phyloP scores from a whole-genome alignment of 2,329 filamentous ascomycete genomes.

The Domatiomyces catenatus region DNA sequence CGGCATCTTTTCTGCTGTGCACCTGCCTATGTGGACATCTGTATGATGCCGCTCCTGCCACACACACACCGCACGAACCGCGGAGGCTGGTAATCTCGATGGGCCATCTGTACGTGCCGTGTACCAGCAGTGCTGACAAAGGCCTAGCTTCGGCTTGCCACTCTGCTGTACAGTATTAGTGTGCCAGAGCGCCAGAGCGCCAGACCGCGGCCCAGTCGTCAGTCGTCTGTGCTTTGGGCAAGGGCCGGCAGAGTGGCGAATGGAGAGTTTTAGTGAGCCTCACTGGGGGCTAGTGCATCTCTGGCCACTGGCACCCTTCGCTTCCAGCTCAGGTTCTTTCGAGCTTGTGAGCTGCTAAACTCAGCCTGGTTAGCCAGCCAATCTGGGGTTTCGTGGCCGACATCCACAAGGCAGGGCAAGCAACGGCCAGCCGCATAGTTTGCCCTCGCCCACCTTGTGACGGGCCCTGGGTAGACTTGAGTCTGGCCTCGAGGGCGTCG shows the following conservation, averaged over 20 bases:
- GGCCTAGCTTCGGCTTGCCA: not conserved
- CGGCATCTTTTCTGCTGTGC: not conserved
- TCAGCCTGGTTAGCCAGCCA: not conserved
- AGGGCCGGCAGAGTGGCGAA: not conserved
- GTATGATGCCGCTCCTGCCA: not conserved
- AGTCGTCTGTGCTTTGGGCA: not conserved
- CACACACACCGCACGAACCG: not conserved
- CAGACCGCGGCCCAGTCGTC: not conserved
- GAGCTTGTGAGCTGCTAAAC: not conserved
- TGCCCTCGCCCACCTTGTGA: not conserved
- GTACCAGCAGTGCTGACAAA: not conserved
- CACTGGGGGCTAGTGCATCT: not conserved
- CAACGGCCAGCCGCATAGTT: not conserved
- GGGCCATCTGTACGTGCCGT: too few species aligned
- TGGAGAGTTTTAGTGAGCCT: not conserved
- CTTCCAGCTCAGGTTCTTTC: not conserved
- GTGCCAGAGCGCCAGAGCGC: too few species aligned
- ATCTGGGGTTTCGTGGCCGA: not conserved
- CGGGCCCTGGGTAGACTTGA: not conserved
- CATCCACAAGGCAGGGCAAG: not conserved
- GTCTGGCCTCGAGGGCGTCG: not conserved
- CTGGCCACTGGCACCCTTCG: not conserved
- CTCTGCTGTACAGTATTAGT: too few species aligned
- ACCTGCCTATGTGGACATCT: not conserved
- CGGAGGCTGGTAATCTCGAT: not conserved